Evolutionary conservation across 2,329 filamentous ascomycete species (phyloP).

Genomic region (Phialophora macrospora): DNA sequence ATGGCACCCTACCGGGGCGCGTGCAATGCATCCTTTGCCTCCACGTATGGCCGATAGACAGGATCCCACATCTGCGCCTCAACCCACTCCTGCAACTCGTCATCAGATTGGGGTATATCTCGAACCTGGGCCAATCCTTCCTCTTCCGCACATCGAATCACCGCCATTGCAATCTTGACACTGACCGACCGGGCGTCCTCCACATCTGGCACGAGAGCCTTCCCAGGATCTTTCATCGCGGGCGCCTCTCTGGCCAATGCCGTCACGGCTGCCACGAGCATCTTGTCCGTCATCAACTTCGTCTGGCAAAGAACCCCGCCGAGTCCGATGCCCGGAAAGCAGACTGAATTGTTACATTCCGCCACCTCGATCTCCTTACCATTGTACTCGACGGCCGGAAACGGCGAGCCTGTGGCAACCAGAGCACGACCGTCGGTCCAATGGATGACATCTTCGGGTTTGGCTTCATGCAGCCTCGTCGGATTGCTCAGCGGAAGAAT

Average conservation of each 20-base stretch:
- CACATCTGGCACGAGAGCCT: constrained; percentile 76
- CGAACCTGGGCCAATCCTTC: constrained; percentile 70
- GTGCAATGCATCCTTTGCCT: constrained; percentile 3
- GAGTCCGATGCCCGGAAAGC: constrained; percentile 84
- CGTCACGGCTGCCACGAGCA: constrained; percentile 80
- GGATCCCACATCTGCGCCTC: constrained; percentile 52
- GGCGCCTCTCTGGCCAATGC: constrained; percentile 74
- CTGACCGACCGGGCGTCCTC: constrained; percentile 75
- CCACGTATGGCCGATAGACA: constrained; percentile 40
- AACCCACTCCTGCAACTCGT: constrained; percentile 48
- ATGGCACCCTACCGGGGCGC: neutral
- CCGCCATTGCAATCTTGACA: constrained; percentile 74
- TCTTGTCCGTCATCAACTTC: constrained; percentile 70
- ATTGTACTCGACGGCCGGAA: constrained; percentile 69
- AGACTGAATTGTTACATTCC: constrained; percentile 87
- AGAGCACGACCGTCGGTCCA: constrained; percentile 81
- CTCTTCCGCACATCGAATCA: constrained; percentile 72
- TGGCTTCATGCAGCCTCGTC: constrained; percentile 80
- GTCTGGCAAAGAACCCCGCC: constrained; percentile 74
- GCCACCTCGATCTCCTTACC: constrained; percentile 65
- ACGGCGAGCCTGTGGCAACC: constrained; percentile 83
- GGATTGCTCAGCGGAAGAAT: constrained; percentile 85
- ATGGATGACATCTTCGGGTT: constrained; percentile 72
- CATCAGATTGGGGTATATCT: constrained; percentile 62
- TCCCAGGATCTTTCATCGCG: constrained; percentile 66